A percentile compares a stretch with the other conserved stretches of the same genome.
Evolutionary conservation across 1,139 yeast genomes (phyloP).

Genomic region (Geotrichum aggregatum): DNA sequence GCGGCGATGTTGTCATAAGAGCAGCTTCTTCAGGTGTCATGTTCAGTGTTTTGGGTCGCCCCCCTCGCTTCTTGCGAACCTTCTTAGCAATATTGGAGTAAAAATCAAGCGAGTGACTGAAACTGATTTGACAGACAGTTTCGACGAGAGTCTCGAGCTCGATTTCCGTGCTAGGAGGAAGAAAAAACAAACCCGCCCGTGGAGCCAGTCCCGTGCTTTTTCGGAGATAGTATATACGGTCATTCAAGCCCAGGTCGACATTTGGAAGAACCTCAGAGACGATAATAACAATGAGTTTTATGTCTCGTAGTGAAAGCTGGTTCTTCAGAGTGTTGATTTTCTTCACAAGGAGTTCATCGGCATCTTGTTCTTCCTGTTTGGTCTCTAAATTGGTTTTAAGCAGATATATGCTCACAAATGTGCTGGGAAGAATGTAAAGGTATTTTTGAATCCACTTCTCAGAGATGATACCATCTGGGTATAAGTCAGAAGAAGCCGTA

Average conservation of each 20-base stretch:
- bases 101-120: conserved; percentile 43
- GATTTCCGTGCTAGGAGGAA: conserved; percentile 41
- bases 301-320: conserved; percentile 35
- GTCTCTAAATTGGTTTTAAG: conserved; percentile 26
- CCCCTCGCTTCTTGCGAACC: conserved; percentile 36
- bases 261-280: conserved; percentile 36
- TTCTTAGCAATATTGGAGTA: conserved; percentile 41
- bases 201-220: conserved; percentile 44
- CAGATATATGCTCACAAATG: conserved; percentile 44
- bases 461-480: conserved; percentile 45
- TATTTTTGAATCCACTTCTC: conserved; percentile 51
- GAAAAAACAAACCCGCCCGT: conserved; percentile 43
- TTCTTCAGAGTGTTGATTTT: conserved; percentile 40
- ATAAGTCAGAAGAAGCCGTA: conserved; percentile 38
- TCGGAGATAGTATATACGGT: conserved; percentile 42
- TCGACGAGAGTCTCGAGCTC: conserved; percentile 43
- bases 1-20: conserved; percentile 26
- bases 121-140: conserved; percentile 41
- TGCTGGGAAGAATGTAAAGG: conserved; percentile 43
- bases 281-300: conserved; percentile 38
- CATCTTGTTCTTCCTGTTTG: conserved; percentile 28
- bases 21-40: conserved; percentile 21
- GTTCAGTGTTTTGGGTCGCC: conserved; percentile 24
- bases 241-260: conserved; percentile 36
- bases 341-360: conserved; percentile 37